Evolutionary conservation across 495 filamentous ascomycete genomes (phyloP).

Genomic region (Penicillium atrosanguineum): DNA sequence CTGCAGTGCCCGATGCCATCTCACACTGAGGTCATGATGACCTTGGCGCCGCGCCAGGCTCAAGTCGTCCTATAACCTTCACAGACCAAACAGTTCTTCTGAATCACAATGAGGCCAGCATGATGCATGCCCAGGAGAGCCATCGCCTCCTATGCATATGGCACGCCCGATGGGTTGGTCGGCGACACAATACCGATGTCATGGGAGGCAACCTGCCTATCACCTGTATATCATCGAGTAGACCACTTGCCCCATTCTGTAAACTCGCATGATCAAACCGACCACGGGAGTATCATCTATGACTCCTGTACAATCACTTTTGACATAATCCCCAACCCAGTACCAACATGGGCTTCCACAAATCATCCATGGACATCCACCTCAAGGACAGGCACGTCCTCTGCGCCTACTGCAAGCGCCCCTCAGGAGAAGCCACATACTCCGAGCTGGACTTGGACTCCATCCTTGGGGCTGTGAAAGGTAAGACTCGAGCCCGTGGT

Average conservation of each 20-base stretch:
- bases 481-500: slow-evolving; percentile 7
- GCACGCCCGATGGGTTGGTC: not conserved
- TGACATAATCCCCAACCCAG: not conserved
- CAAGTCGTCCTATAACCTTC: too few relatives aligned
- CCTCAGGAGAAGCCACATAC: slow-evolving; percentile 18
- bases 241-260: not conserved
- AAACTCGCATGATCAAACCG: not conserved
- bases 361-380: slow-evolving; percentile 21
- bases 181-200: slow-evolving; percentile 19
- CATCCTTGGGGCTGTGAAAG: slow-evolving; percentile 19
- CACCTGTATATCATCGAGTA: slow-evolving; percentile 1
- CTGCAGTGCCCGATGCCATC: not conserved
- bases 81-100: not conserved
- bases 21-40: not conserved
- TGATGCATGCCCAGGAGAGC: slow-evolving; percentile 17
- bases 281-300: not conserved
- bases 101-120: slow-evolving; percentile 20
- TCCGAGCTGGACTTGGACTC: slow-evolving; percentile 25
- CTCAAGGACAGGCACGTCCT: slow-evolving; percentile 22
- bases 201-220: slow-evolving; percentile 2
- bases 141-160: slow-evolving; percentile 3
- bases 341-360: slow-evolving; percentile 26
- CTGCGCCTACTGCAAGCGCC: slow-evolving; percentile 21
- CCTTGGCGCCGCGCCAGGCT: not conserved
- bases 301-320: too few relatives aligned